phyloP scores from a whole-genome alignment of 208 protist species.

The Trypanosoma platydactyli region DNA sequence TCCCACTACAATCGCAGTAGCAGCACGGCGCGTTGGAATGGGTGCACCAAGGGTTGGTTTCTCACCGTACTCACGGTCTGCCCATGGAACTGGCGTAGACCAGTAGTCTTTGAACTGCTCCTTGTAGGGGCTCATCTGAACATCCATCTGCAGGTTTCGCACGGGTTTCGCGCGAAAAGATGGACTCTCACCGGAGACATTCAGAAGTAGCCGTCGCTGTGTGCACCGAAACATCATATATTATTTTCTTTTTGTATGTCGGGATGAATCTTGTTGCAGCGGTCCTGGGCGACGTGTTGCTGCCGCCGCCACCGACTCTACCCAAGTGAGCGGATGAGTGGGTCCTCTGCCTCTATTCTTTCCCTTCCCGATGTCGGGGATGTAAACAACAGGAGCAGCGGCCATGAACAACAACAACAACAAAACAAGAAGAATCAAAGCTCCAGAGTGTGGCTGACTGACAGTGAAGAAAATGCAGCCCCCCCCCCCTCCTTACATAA shows the following conservation, averaged over 20 bases:
- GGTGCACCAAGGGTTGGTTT: conserved; percentile 84
- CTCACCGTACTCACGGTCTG: conserved; percentile 80
- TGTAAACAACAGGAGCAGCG: too few species aligned
- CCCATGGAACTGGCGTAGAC: conserved; percentile 81
- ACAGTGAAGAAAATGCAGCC: too few species aligned
- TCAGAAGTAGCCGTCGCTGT: conserved; percentile 42
- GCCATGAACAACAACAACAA: too few species aligned
- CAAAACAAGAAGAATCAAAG: background rate
- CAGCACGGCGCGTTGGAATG: conserved; percentile 70
- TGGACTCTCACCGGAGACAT: conserved; percentile 78
- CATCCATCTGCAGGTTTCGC: conserved; percentile 74
- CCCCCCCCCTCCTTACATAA: too few species aligned
- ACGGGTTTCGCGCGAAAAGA: conserved; percentile 78
- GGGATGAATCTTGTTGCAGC: background rate
- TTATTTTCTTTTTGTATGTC: background rate
- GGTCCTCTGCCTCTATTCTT: background rate
- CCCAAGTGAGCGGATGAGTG: background rate
- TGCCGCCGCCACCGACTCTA: background rate
- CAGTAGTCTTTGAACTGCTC: conserved; percentile 92
- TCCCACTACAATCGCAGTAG: conserved; percentile 69
- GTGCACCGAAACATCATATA: conserved; percentile 42
- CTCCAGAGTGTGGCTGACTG: too few species aligned
- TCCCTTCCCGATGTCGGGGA: background rate
- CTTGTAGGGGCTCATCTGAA: conserved; percentile 85
- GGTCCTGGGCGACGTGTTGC: background rate